Conservation (phyloP, 768 basidiomycete genomes). For the Mycena albidolilacea region DNA sequence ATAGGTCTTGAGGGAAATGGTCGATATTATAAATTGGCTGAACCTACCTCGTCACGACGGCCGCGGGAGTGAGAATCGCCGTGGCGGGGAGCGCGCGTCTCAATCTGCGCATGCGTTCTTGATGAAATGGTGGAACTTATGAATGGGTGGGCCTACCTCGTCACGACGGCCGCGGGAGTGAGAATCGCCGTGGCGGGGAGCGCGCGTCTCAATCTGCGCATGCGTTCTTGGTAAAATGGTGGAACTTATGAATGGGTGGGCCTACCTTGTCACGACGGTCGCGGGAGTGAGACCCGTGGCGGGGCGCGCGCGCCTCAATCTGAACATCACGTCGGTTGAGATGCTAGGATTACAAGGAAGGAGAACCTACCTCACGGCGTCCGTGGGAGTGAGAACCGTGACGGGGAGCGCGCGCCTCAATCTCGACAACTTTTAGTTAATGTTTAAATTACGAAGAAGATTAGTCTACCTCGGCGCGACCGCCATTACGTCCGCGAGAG, state of each 20-base stretch:
- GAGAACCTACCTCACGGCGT: constrained; percentile 1
- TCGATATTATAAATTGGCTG: too few relatives aligned
- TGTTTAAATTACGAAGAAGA: not conserved
- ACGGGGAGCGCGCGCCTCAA: constrained; percentile 24
- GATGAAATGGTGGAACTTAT: not conserved
- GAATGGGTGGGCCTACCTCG: not conserved
- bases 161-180: constrained; percentile 12
- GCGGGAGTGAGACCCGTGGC: constrained; percentile 20
- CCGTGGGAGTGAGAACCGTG: constrained; percentile 21
- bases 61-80: constrained; percentile 16
- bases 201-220: constrained; percentile 11
- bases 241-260: not conserved
- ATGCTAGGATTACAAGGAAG: not conserved
- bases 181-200: constrained; percentile 15
- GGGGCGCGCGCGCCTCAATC: constrained; percentile 16
- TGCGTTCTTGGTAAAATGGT: not conserved
- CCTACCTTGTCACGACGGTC: constrained; percentile 8
- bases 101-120: not conserved
- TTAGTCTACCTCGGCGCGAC: not conserved
- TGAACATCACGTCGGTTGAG: not conserved
- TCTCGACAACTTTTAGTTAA: not conserved
- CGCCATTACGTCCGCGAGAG: not conserved
- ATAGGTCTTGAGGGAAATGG: too few relatives aligned
- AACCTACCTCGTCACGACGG: not conserved
- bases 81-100: constrained; percentile 14